Base-by-base conservation (phyloP, 768 basidiomycete species). In the Leccinum boreale region DNA sequence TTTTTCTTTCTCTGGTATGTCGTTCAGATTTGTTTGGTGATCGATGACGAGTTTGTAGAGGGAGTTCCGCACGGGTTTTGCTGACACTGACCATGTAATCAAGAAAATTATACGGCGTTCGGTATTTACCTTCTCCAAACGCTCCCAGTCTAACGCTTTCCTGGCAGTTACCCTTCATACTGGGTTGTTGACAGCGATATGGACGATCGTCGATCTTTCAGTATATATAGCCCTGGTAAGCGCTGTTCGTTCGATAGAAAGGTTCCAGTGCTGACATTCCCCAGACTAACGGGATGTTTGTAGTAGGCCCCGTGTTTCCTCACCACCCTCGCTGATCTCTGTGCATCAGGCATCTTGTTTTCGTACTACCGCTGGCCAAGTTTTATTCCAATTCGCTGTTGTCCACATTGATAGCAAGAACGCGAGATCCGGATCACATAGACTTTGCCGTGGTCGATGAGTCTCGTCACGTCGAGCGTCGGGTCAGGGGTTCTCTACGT, bases 1-100 rank as follows among this genome's bases (percentile, higher is more conserved):
- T 84, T 6, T 76, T 77, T 7, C 62, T 70, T 50, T 76, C 72
- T 36, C 65, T 84, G 67, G 82, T 81, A 58, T 21, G 76, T 65
- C 31, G 21, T 50, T 17, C 23, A 2, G 17, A 52, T 31, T 24
- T n/a, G 15, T 29, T 29, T 9, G 7, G 28, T 36, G 5, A 23
- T n/a, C n/a, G 15, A 49, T 51, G 21, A 50, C 57, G 17, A 61
- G 1, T 10, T 47, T 29, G 23, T 54, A 82, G 81, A 66, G 67
- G 44, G 63, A 65, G 15, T 67, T 68, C 21, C 70, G 69, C 39
- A 79, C 75, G 1, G 75, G 77, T 11, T 70, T 76, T 29, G 55
- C 62, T 9, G 65, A 65, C n/a, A 77, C 75, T 7, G 78, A 79
- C 45, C 65, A 75, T 53, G 54, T 74, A 15, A 65, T 78, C 28